These are phyloP conservation scores for Helianthus tuberosus DNA, from an alignment of 129 eudicot species.

Conservation along the genomic window DNA sequence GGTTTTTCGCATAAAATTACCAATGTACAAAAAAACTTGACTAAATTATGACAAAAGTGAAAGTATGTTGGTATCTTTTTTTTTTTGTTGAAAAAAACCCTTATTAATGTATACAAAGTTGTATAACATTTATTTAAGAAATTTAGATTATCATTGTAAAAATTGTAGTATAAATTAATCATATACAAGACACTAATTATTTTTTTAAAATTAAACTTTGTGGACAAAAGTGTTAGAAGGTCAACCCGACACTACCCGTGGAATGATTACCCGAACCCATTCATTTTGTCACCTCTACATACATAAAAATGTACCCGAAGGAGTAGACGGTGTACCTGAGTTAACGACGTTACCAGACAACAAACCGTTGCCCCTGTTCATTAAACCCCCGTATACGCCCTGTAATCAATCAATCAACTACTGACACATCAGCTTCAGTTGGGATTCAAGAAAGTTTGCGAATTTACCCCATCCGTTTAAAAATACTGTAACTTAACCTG, in stretches of 20 bases:
- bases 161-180: no score
- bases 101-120: no score
- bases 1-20: no score
- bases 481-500: conserved; percentile 49
- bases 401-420: conserved; percentile 37
- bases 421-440: conserved; percentile 29
- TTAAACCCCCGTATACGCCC: conserved; percentile 57
- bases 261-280: neutral
- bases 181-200: no score
- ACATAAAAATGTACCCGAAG: neutral
- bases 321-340: conserved; percentile 47
- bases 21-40: no score
- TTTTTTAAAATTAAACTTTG: neutral
- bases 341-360: conserved; percentile 43
- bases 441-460: neutral
- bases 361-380: conserved; percentile 45
- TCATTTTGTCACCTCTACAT: neutral
- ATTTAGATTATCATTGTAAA: no score
- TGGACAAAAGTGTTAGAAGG: no score
- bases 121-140: no score
- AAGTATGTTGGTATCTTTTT: no score
- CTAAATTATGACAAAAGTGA: no score
- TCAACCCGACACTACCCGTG: no score
- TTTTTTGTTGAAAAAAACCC: no score
- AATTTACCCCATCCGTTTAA: neutral